Conservation (phyloP, 2,329 filamentous ascomycete species). For the Fusarium nelsonii region DNA sequence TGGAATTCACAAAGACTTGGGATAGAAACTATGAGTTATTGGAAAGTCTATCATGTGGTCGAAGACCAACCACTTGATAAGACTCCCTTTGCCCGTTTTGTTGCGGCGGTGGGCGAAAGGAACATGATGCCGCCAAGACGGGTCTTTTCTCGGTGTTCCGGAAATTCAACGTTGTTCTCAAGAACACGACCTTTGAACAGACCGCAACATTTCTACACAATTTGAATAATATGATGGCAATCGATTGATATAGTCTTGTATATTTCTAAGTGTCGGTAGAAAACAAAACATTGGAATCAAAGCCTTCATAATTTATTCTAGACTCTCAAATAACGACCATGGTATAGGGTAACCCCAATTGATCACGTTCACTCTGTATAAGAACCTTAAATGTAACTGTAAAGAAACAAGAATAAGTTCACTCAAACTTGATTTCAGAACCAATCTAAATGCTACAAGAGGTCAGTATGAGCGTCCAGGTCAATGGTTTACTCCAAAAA, state of each 20-base stretch:
- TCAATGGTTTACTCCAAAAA: background rate
- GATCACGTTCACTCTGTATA: background rate
- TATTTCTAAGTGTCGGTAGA: too few relatives aligned
- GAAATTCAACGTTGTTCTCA: background rate
- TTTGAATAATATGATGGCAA: too few relatives aligned
- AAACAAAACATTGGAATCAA: too few relatives aligned
- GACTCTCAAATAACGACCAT: too few relatives aligned
- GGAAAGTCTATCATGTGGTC: too few relatives aligned
- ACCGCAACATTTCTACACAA: background rate
- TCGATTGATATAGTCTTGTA: too few relatives aligned
- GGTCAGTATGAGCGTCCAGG: background rate
- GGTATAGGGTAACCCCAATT: background rate
- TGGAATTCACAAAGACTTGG: background rate
- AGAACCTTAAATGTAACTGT: background rate
- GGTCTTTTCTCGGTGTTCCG: conserved; percentile 2
- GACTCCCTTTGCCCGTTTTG: background rate
- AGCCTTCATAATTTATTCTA: too few relatives aligned
- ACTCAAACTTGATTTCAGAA: conserved; percentile 3
- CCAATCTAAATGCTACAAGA: background rate
- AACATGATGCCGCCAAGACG: background rate
- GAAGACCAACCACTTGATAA: background rate
- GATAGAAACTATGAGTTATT: background rate
- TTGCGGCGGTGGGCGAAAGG: background rate
- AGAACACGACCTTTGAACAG: background rate
- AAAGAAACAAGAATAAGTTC: background rate